These are phyloP conservation scores for Aspergillus cavernicola DNA, from an alignment of 495 filamentous ascomycete genomes.

Conservation along the genomic window DNA sequence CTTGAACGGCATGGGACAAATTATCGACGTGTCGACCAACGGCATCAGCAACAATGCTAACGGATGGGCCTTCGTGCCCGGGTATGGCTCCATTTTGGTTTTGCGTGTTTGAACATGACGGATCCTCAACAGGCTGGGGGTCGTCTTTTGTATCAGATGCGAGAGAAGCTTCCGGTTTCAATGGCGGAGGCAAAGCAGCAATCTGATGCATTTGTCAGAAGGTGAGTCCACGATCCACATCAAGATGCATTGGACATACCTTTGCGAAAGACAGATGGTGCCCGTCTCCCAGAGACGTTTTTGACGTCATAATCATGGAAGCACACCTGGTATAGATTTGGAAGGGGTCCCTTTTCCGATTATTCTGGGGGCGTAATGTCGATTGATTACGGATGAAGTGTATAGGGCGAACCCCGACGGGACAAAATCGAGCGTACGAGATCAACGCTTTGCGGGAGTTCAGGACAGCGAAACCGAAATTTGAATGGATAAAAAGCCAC, in stretches of 20 bases:
- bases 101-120: conserved; percentile 19
- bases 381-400: conserved; percentile 18
- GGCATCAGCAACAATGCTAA: conserved; percentile 14
- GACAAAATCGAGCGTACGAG: conserved; percentile 16
- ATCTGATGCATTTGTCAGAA: conserved; percentile 28
- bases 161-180: conserved; percentile 25
- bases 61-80: conserved; percentile 19
- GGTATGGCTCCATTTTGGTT: conserved; percentile 18
- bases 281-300: conserved; percentile 27
- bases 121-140: conserved; percentile 19
- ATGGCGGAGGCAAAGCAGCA: conserved; percentile 39
- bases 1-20: conserved; percentile 35
- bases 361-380: conserved; percentile 7
- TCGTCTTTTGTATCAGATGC: conserved; percentile 25
- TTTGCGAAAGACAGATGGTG: conserved; percentile 45
- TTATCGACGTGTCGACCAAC: conserved; percentile 29
- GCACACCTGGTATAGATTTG: conserved; percentile 4
- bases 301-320: conserved; percentile 35
- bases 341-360: conserved; percentile 10
- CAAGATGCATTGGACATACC: conserved; percentile 21
- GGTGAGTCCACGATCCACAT: background rate
- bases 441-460: conserved; percentile 23
- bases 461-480: conserved; percentile 25
- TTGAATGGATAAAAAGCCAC: conserved; percentile 36
- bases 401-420: conserved; percentile 21